Conservation (phyloP, 106 monocot genomes). For the Ottelia alismoides region DNA sequence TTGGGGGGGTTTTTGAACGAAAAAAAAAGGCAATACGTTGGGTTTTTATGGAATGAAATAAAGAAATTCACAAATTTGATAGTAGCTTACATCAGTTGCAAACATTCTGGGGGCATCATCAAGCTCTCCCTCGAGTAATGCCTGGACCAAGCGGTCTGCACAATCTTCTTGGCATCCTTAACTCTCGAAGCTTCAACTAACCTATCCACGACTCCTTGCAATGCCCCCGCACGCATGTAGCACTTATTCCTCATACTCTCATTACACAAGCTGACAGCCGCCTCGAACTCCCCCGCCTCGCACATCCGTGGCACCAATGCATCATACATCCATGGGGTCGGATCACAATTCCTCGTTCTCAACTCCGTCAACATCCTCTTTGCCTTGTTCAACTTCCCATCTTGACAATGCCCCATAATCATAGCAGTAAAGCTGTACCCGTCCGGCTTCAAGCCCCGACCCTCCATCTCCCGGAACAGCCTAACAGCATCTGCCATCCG, state of each 20-base stretch:
- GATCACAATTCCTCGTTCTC: constrained; percentile 22
- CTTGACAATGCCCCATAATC: constrained; percentile 36
- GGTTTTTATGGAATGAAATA: too few species aligned
- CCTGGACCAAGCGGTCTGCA: constrained; percentile 20
- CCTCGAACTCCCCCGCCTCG: constrained; percentile 32
- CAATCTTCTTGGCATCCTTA: constrained; percentile 47
- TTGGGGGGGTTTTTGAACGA: too few species aligned
- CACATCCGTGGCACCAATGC: constrained; percentile 29
- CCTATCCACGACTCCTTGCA: constrained; percentile 35
- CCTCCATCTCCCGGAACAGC: constrained; percentile 4
- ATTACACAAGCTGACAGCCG: constrained; percentile 36
- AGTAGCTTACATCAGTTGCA: too few species aligned
- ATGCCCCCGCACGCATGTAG: constrained; percentile 4
- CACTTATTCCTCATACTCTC: constrained; percentile 25
- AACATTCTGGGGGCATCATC: too few species aligned
- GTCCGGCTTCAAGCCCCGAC: constrained; percentile 9
- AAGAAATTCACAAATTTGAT: too few species aligned
- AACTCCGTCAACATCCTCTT: constrained; percentile 39
- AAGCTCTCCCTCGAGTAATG: too few species aligned
- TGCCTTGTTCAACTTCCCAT: constrained; percentile 37
- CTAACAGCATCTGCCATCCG: constrained; percentile 21
- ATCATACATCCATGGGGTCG: constrained; percentile 29
- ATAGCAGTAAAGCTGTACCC: constrained; percentile 26
- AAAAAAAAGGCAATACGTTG: too few species aligned
- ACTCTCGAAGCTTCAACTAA: constrained; percentile 27